phyloP scores from a whole-genome alignment of 305 asterid genomes.

The Fraxinus velutina region DNA sequence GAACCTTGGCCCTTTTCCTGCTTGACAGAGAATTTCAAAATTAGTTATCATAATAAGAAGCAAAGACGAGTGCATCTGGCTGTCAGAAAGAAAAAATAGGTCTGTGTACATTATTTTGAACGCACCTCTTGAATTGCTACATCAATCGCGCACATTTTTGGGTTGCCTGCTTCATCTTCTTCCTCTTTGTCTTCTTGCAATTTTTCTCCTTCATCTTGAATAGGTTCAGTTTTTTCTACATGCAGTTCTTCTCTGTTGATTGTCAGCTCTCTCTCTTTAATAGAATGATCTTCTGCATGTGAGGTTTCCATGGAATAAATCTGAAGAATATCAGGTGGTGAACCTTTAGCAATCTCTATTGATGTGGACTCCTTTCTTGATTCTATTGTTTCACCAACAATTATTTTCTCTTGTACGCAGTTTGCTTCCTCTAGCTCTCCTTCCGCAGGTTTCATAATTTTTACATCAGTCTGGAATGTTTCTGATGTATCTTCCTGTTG shows the following conservation, averaged over 20 bases:
- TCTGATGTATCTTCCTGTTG: constrained; percentile 23
- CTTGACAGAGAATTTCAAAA: not conserved
- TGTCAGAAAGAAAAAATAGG: not conserved
- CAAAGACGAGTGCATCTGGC: not conserved
- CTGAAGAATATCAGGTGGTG: constrained; percentile 27
- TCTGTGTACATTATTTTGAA: not conserved
- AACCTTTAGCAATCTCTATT: constrained; percentile 15
- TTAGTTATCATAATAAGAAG: constrained; percentile 8
- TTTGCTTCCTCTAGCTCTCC: constrained; percentile 22
- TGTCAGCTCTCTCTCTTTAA: constrained; percentile 28
- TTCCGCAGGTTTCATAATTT: constrained; percentile 11
- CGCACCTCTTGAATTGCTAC: not conserved
- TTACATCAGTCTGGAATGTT: constrained; percentile 21
- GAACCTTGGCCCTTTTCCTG: not conserved
- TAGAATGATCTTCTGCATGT: constrained; percentile 17
- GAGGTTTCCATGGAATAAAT: not conserved
- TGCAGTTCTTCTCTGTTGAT: constrained; percentile 27
- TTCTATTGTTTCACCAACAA: constrained; percentile 22
- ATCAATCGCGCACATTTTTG: constrained; percentile 14
- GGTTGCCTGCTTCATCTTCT: constrained; percentile 35
- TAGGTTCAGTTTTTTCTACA: constrained; percentile 19
- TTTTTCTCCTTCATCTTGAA: constrained; percentile 27
- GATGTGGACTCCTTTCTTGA: constrained; percentile 25
- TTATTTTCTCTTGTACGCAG: constrained; percentile 22
- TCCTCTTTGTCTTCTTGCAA: constrained; percentile 27